Conservation (phyloP, 176 grass and related monocot genomes). For the Ampelocalamus luodianensis region DNA sequence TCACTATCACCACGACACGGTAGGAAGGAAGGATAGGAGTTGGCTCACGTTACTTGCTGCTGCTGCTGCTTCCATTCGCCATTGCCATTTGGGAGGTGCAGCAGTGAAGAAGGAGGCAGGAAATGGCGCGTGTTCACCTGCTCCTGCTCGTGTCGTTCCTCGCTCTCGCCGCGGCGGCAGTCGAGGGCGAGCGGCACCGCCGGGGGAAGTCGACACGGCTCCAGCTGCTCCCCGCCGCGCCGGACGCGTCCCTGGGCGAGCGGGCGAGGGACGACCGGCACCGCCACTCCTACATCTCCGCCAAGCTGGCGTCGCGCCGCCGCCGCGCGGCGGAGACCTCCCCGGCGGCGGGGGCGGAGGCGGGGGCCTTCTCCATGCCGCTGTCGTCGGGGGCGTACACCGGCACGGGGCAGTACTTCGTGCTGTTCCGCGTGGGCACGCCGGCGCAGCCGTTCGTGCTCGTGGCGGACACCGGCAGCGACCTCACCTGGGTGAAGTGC, state of each 20-base stretch:
- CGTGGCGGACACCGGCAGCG: conserved; percentile 91
- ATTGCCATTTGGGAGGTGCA: not conserved
- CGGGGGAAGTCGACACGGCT: conserved; percentile 13
- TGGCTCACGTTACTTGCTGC: not conserved
- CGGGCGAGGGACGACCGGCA: conserved; percentile 39
- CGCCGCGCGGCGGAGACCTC: conserved; percentile 33
- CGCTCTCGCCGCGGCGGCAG: not conserved
- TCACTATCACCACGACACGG: too few relatives aligned
- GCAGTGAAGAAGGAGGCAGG: not conserved
- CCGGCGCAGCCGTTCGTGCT: conserved; percentile 82
- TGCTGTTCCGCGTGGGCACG: conserved; percentile 82
- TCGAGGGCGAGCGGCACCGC: not conserved
- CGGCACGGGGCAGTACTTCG: conserved; percentile 81
- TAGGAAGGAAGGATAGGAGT: not conserved
- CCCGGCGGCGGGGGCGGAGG: conserved; percentile 28
- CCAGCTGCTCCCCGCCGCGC: not conserved
- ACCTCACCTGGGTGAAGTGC: conserved; percentile 99
- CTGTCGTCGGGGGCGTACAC: conserved; percentile 77
- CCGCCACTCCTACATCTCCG: conserved; percentile 50
- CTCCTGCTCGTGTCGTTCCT: conserved; percentile 3
- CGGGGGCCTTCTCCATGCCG: conserved; percentile 75
- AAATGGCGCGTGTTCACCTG: conserved; percentile 17
- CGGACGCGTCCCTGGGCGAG: conserved; percentile 41
- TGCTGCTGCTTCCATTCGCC: not conserved
- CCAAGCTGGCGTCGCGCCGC: not conserved